Evolutionary conservation across 768 basidiomycete species (phyloP).

Genomic region (Xerocomellus amylosporus): DNA sequence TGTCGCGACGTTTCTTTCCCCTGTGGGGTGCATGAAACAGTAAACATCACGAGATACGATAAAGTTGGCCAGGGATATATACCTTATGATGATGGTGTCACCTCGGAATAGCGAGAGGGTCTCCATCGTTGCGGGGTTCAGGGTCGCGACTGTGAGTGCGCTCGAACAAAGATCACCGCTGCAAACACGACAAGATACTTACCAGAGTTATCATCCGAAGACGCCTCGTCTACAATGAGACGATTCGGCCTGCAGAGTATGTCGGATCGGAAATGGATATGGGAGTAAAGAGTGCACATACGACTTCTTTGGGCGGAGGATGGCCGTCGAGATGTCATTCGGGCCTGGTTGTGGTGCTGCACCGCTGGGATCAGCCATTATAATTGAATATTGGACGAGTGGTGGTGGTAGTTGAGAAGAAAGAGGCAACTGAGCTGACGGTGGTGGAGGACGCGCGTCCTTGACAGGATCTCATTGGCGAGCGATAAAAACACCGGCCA

Average conservation of each 20-base stretch:
- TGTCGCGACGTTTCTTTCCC: constrained; percentile 97
- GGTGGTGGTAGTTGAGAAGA: constrained; percentile 10
- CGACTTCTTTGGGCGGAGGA: constrained; percentile 97
- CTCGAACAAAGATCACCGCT: constrained; percentile 17
- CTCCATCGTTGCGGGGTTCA: constrained; percentile 98
- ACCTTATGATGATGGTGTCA: constrained; percentile 95
- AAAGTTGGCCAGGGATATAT: constrained; percentile 17
- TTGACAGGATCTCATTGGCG: neutral
- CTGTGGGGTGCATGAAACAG: constrained; percentile 37
- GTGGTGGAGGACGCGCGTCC: constrained; percentile 33
- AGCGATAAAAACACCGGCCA: constrained; percentile 9
- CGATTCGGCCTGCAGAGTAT: constrained; percentile 79
- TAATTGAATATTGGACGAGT: constrained; percentile 9
- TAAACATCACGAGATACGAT: neutral
- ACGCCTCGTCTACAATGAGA: constrained; percentile 93
- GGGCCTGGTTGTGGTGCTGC: constrained; percentile 80
- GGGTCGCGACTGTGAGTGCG: constrained; percentile 68
- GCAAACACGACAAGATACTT: constrained; percentile 21
- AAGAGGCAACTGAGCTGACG: constrained; percentile 5
- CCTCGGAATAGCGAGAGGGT: constrained; percentile 89
- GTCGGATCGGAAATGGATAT: constrained; percentile 14
- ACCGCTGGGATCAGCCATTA: constrained; percentile 81
- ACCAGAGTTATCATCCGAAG: constrained; percentile 96
- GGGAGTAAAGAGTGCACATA: constrained; percentile 42
- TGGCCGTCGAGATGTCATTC: constrained; percentile 91